A percentile compares a stretch with the other conserved stretches of the same genome.
These are phyloP conservation scores for Hondaea fermentalgiana DNA, from an alignment of 108 stramenopile genomes.

Conservation along the genomic window DNA sequence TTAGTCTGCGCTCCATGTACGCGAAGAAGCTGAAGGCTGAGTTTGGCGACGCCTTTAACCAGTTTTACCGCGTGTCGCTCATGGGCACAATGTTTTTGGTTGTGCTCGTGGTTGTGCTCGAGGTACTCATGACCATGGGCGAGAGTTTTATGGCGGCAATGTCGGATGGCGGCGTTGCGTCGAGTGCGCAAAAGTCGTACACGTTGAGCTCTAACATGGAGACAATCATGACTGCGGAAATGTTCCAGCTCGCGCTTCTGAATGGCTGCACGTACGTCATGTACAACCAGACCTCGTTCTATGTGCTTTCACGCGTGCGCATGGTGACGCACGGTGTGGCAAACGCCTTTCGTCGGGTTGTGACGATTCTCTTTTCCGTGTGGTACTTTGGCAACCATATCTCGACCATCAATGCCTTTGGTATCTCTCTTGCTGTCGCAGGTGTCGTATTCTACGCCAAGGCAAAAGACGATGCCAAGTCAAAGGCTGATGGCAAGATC, in stretches of 20 bases:
- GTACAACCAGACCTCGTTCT: constrained; percentile 14
- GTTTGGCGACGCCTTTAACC: not conserved
- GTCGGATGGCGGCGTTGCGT: not conserved
- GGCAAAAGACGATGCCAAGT: not conserved
- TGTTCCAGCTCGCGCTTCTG: not conserved
- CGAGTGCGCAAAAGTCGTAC: not conserved
- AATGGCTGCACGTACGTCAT: not conserved
- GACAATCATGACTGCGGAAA: not conserved
- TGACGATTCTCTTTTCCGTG: constrained; percentile 5
- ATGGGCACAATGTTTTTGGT: not conserved
- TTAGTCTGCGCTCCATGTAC: constrained; percentile 4
- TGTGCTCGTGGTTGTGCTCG: not conserved
- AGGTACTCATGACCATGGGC: not conserved
- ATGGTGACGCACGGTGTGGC: constrained; percentile 20
- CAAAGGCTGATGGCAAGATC: no score
- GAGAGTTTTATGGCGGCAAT: not conserved
- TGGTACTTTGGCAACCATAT: not conserved
- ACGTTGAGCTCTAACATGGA: not conserved
- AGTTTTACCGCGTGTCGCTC: not conserved
- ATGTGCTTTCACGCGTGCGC: not conserved
- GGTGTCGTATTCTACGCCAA: not conserved
- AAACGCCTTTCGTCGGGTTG: not conserved
- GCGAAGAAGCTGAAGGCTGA: not conserved
- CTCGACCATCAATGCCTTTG: not conserved
- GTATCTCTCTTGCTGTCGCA: not conserved